Conservation (phyloP, 805 yeast species). For the Kluyveromyces nonfermentans region DNA sequence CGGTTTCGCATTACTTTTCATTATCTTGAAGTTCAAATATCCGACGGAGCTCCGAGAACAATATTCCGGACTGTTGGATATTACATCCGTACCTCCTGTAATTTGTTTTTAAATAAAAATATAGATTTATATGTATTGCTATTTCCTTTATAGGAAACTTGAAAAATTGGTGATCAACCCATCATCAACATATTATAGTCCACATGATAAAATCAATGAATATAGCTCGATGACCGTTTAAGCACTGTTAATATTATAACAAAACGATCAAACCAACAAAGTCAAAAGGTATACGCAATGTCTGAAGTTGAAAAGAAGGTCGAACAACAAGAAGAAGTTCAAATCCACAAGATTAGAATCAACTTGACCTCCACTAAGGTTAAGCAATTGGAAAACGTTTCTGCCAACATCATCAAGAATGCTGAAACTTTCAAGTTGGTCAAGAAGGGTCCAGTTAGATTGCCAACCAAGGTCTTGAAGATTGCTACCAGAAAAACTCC, state of each 20-base stretch:
- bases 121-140: not conserved
- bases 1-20: not conserved
- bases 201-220: not conserved
- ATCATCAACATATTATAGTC: not conserved
- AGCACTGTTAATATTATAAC: not conserved
- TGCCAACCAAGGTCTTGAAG: conserved; percentile 98
- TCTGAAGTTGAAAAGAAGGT: conserved; percentile 79
- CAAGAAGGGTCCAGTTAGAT: conserved; percentile 99
- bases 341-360: conserved; percentile 95
- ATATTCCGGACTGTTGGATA: not conserved
- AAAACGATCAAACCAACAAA: conserved; percentile 13
- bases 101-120: not conserved
- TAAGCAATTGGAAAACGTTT: conserved; percentile 95
- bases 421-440: conserved; percentile 74
- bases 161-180: not conserved
- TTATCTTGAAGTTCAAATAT: not conserved
- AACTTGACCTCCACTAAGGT: conserved; percentile 98
- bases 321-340: conserved; percentile 69
- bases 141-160: not conserved
- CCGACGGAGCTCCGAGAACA: not conserved
- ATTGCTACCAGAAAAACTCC: conserved; percentile 99
- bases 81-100: not conserved
- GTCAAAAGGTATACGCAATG: conserved; percentile 48
- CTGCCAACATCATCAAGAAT: conserved; percentile 78
- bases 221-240: not conserved